Evolutionary conservation across 2,329 filamentous ascomycete genomes (phyloP).

Genomic region (Xylariomycetidae sp.): DNA sequence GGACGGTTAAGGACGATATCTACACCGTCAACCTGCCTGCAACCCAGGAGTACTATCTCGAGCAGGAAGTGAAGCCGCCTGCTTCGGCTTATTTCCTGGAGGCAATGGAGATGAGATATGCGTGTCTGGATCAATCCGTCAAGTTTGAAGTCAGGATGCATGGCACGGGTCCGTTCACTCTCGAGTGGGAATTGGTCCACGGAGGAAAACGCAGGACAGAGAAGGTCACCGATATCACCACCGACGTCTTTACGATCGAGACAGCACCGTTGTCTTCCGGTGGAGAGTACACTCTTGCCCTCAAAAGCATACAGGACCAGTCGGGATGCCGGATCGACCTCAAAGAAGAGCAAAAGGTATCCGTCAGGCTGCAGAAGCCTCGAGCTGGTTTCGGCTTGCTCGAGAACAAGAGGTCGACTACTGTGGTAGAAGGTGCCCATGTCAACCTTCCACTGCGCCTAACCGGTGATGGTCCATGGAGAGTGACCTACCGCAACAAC

Average conservation of each 20-base stretch:
- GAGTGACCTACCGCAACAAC: constrained; percentile 65
- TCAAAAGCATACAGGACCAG: constrained; percentile 81
- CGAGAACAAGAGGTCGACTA: constrained; percentile 69
- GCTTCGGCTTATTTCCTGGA: constrained; percentile 69
- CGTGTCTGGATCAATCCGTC: constrained; percentile 78
- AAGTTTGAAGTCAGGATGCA: constrained; percentile 67
- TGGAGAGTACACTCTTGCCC: constrained; percentile 81
- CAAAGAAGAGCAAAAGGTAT: constrained; percentile 78
- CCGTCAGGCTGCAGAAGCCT: constrained; percentile 82
- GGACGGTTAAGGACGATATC: constrained; percentile 72
- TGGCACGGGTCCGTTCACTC: constrained; percentile 78
- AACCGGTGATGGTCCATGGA: constrained; percentile 82
- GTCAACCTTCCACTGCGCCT: constrained; percentile 76
- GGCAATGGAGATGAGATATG: constrained; percentile 49
- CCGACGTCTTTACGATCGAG: constrained; percentile 60
- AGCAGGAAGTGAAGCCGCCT: constrained; percentile 90
- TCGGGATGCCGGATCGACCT: constrained; percentile 81
- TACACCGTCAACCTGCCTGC: constrained; percentile 53
- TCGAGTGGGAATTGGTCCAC: constrained; percentile 91
- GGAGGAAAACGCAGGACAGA: constrained; percentile 76
- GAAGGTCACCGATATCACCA: constrained; percentile 56
- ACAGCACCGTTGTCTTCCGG: constrained; percentile 71
- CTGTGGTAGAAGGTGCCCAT: constrained; percentile 68
- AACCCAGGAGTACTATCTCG: constrained; percentile 41
- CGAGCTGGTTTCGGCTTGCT: constrained; percentile 80